Evolutionary conservation across 2,329 filamentous ascomycete genomes (phyloP), one percentile per base, ranked within the genome.

Genomic region (Pseudocercospora eumusae): DNA sequence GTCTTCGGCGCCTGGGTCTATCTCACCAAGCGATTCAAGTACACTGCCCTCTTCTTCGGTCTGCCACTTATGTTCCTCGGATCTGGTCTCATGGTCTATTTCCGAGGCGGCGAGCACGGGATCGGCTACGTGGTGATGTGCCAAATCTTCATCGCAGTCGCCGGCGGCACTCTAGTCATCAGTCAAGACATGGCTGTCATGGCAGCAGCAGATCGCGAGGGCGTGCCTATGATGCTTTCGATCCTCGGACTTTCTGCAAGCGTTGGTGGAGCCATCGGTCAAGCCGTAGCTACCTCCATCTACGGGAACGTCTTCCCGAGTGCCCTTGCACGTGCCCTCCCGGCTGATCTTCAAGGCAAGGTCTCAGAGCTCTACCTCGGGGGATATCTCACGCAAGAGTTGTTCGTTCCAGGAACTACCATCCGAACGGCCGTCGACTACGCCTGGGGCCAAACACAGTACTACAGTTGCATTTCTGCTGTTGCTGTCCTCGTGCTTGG

Each of bases 141-240:
- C 62, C 83, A 85, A 67, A 80, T 85, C 60, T 79, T 86, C 66
- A 82, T 84, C 58, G 82, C 83, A 18, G 77, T 84, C 62, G 79
- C 78, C 11, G 83, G 83, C 11, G 81, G 81, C 57, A 82, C 82
- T 23, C 76, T 85, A 10, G 80, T 85, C 27, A 79, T 85, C 63
- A 78, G 80, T 59, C 76, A 83, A 65, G 81, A 88, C 63, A 82
- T 88, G 66, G 83, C 84, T 4, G 81, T 87, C 44, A 83, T 87
- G 73, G 78, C 72, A 8, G 69, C 71, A 1, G 66, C 67, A 2
- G 69, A 69, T n/a, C 67, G 68, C 21, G 67, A 68, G 42, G 67
- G 76, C 52, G 68, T 77, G 15, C 74, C 76, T 7, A 70, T 74
- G 15, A 72, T 73, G n/a, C 67, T 77, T 36, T 75, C 76, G 21